Evolutionary conservation across 257 asterid species (phyloP).

Genomic region (Coffea canephora): DNA sequence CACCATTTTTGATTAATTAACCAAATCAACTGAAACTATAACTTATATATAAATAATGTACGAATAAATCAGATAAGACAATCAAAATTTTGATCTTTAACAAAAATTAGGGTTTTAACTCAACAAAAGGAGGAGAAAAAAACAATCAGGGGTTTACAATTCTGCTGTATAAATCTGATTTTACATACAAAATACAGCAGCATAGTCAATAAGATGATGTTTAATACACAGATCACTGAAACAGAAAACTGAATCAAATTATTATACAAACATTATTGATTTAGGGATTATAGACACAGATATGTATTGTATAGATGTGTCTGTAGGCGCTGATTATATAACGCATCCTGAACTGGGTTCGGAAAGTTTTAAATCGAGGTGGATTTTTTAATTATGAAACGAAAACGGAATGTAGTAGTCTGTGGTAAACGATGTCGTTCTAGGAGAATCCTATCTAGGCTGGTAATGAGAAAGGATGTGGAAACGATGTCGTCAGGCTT

Average conservation of each 20-base stretch:
- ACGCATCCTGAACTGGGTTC: background rate
- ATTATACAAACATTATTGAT: background rate
- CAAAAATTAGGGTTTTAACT: conserved; percentile 8
- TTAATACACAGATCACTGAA: too few relatives aligned
- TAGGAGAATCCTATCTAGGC: too few relatives aligned
- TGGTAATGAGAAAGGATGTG: too few relatives aligned
- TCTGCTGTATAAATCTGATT: background rate
- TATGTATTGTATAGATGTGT: too few relatives aligned
- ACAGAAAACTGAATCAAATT: too few relatives aligned
- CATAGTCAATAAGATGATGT: background rate
- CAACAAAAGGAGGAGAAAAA: background rate
- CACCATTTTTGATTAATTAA: conserved; percentile 33
- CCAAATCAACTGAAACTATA: background rate
- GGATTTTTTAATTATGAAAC: too few relatives aligned
- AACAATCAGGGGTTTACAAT: background rate
- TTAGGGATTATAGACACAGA: too few relatives aligned
- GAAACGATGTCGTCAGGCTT: too few relatives aligned
- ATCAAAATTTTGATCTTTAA: background rate
- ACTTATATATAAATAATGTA: background rate
- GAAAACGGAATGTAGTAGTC: too few relatives aligned
- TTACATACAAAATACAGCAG: background rate
- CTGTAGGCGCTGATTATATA: background rate
- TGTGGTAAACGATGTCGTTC: too few relatives aligned
- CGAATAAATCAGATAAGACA: conserved; percentile 3
- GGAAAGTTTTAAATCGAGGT: too few relatives aligned